Base-by-base conservation (phyloP, 2,329 filamentous ascomycete species). In the Fusarium mangiferae region DNA sequence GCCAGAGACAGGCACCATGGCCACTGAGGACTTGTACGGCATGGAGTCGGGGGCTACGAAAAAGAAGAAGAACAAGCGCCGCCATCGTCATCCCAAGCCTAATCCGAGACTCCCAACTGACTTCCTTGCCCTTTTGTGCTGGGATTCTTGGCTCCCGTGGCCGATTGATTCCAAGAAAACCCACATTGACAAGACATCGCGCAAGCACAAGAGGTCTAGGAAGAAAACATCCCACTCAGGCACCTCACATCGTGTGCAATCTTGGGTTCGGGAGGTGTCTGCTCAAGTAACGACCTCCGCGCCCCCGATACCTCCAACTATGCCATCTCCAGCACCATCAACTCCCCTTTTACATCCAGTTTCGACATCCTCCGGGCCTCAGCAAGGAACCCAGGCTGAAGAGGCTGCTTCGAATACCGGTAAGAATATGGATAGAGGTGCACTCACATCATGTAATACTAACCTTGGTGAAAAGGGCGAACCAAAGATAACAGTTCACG, bases 201-300 rank as follows among this genome's bases (percentile, higher is more conserved):
- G 33, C 26, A 57, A 65, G 28, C 62, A 67, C 28, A 60, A 44
- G 38, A 59, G 41, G 36, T 55, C 62, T 26, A 70, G 61, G 42
- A 66, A 56, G 28, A 26, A 15, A 17, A 48, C 13, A 22, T 39
- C 59, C 28, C 36, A 39, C 22, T 33, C 18, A 12, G 30, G 22
- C 22, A 46, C 35, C 28, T 60, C 28, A 41, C 42, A 28, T 39
- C 45, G 13, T 22, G 51, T 54, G 36, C 30, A 36, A 26, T 38
- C 30, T 24, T 58, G 59, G 59, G 30, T 54, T 44, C 36, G 42
- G 18, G 45, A 42, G 20, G 30, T 62, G n/a, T 39, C 66, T 39
- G 28, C 28, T 44, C 58, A 56, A 51, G 55, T 18, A 26, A 20
- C 30, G 10, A 55, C 41, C 17, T 30, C 30, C 7, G 15, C 18